Evolutionary conservation across 257 asterid genomes (phyloP).

Genomic region (Capsicum chinense): DNA sequence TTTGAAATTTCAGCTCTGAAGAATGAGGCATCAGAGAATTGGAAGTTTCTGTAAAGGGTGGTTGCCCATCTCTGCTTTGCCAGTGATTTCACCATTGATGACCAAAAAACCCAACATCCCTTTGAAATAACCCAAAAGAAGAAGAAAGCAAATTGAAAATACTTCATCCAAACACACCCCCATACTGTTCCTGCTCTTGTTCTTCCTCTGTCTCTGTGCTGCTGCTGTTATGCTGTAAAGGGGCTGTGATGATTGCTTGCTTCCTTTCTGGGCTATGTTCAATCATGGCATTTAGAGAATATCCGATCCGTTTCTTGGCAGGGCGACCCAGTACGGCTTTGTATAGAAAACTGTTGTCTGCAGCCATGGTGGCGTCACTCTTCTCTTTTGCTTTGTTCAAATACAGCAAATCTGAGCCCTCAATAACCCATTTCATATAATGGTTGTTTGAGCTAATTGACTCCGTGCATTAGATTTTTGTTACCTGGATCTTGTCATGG

Average conservation of each 20-base stretch:
- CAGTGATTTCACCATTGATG: not conserved
- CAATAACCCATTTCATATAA: not conserved
- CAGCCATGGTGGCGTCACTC: slow-evolving; percentile 34
- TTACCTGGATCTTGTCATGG: not conserved
- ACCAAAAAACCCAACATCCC: not conserved
- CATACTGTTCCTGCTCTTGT: not conserved
- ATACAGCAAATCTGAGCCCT: slow-evolving; percentile 5
- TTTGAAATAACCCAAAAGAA: not conserved
- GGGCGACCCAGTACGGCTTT: not conserved
- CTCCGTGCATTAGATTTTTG: not conserved
- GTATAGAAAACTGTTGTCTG: slow-evolving; percentile 31
- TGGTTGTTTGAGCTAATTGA: not conserved
- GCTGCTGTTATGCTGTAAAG: not conserved
- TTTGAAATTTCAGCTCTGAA: not conserved
- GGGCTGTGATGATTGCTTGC: slow-evolving; percentile 10
- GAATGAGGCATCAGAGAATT: not conserved
- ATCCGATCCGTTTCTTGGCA: not conserved
- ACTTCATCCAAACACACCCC: not conserved
- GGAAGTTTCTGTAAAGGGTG: slow-evolving; percentile 15
- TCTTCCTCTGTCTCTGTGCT: slow-evolving; percentile 14
- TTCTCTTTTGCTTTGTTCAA: not conserved
- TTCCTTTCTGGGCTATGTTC: not conserved
- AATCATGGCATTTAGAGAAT: not conserved
- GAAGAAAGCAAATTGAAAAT: not conserved
- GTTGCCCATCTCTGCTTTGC: slow-evolving; percentile 18